These are phyloP conservation scores for Pythium oligandrum DNA, from an alignment of 352 stramenopile species.

Conservation along the genomic window DNA sequence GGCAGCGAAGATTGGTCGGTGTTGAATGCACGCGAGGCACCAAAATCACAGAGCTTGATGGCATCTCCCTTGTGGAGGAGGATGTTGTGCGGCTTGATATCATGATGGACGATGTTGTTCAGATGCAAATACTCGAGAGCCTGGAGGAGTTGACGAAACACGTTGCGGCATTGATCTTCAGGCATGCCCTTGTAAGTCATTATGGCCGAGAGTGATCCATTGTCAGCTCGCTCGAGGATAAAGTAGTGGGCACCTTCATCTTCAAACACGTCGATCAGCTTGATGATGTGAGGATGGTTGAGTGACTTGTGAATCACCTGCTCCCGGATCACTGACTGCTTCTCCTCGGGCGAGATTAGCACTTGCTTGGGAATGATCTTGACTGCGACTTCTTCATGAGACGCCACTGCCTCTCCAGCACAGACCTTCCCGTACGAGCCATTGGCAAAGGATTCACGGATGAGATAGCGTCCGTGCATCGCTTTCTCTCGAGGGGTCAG, in stretches of 20 bases:
- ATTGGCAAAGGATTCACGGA: constrained; percentile 67
- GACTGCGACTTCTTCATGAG: constrained; percentile 54
- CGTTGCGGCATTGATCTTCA: constrained; percentile 39
- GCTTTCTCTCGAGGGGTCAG: constrained; percentile 56
- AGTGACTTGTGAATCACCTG: constrained; percentile 64
- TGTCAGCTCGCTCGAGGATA: constrained; percentile 60
- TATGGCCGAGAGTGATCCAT: constrained; percentile 43
- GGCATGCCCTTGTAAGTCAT: constrained; percentile 45
- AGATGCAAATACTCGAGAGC: constrained; percentile 63
- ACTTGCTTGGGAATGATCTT: constrained; percentile 80
- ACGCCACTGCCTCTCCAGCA: constrained; percentile 39
- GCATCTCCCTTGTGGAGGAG: constrained; percentile 44
- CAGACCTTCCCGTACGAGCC: constrained; percentile 67
- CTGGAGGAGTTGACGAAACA: constrained; percentile 56
- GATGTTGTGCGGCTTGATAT: constrained; percentile 88
- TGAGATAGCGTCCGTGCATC: constrained; percentile 67
- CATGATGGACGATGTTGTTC: constrained; percentile 86
- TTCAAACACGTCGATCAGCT: constrained; percentile 69
- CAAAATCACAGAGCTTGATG: constrained; percentile 83
- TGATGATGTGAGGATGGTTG: constrained; percentile 69
- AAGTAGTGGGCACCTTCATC: constrained; percentile 74
- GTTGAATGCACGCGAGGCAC: constrained; percentile 68
- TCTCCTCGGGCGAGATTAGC: constrained; percentile 59
- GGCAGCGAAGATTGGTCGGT: constrained; percentile 37
- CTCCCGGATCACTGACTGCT: constrained; percentile 68